A percentile compares a stretch with the other conserved stretches of the same genome.
Conservation (phyloP, 371 early-diverging fungal genomes). For the Mucor indicus region DNA sequence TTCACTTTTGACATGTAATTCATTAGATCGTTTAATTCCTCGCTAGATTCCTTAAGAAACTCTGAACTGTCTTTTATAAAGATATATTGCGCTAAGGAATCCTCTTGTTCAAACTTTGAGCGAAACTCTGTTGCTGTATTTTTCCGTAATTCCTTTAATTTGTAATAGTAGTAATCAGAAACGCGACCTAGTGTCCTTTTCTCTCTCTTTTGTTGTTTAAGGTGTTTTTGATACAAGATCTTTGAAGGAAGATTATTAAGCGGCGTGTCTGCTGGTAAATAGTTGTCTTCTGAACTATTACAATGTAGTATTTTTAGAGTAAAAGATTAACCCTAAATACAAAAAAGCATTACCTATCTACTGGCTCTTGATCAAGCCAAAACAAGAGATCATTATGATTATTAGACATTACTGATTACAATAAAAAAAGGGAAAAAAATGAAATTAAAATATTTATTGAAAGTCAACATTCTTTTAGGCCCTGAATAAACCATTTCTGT, state of each 20-base stretch:
- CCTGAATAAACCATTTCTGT: constrained; percentile 39
- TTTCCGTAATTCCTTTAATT: neutral
- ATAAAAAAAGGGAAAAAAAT: no score
- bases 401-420: no score
- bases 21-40: no score
- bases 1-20: no score
- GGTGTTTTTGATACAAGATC: neutral
- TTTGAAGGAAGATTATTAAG: neutral
- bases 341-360: constrained; percentile 1
- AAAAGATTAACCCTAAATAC: neutral
- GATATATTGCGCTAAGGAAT: no score
- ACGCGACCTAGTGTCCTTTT: constrained; percentile 2
- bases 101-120: no score
- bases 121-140: neutral
- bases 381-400: no score
- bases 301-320: neutral
- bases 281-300: neutral
- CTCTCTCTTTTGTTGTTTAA: neutral
- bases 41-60: neutral
- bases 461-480: constrained; percentile 5
- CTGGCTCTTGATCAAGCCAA: constrained; percentile 19
- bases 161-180: neutral
- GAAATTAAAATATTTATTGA: no score
- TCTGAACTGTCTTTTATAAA: neutral
- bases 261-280: constrained; percentile 21